These are phyloP conservation scores for Leccinum subtestaceum DNA, from an alignment of 768 basidiomycete species.

Conservation along the genomic window DNA sequence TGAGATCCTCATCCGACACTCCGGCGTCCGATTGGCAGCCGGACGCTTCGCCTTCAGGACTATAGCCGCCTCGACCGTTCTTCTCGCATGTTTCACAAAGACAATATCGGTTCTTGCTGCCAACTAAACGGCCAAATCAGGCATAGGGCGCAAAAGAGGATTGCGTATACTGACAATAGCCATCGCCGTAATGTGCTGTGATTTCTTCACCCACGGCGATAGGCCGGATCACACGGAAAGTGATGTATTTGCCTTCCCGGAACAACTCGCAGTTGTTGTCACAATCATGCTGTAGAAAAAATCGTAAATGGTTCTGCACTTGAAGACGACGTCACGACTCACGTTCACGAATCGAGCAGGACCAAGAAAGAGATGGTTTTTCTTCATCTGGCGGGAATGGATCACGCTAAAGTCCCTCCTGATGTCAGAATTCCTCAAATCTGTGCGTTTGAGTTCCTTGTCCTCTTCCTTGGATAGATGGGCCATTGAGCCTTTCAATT, in stretches of 20 bases:
- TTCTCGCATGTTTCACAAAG: slow-evolving; percentile 86
- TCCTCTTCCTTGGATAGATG: slow-evolving; percentile 84
- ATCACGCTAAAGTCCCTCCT: slow-evolving; percentile 89
- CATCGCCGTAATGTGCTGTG: slow-evolving; percentile 87
- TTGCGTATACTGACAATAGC: slow-evolving; percentile 66
- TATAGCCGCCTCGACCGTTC: slow-evolving; percentile 71
- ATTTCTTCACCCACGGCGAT: slow-evolving; percentile 84
- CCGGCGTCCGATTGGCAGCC: slow-evolving; percentile 48
- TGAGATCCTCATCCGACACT: slow-evolving; percentile 32
- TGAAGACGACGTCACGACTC: slow-evolving; percentile 33
- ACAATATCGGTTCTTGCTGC: slow-evolving; percentile 69
- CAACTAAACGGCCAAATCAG: slow-evolving; percentile 47
- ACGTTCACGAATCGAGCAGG: slow-evolving; percentile 93
- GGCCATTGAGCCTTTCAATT: slow-evolving; percentile 89
- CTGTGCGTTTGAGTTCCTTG: slow-evolving; percentile 80
- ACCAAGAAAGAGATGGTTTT: slow-evolving; percentile 87
- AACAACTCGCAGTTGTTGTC: slow-evolving; percentile 87
- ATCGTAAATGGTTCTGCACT: neutral
- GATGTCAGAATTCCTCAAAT: slow-evolving; percentile 64
- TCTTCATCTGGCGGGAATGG: slow-evolving; percentile 88
- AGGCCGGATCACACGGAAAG: slow-evolving; percentile 77
- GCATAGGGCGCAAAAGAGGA: slow-evolving; percentile 19
- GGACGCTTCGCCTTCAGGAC: slow-evolving; percentile 46
- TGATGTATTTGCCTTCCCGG: slow-evolving; percentile 86
- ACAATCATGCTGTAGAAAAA: slow-evolving; percentile 72